Base-by-base conservation (phyloP, 164 flowering plant genomes). In the Akebia trifoliata region DNA sequence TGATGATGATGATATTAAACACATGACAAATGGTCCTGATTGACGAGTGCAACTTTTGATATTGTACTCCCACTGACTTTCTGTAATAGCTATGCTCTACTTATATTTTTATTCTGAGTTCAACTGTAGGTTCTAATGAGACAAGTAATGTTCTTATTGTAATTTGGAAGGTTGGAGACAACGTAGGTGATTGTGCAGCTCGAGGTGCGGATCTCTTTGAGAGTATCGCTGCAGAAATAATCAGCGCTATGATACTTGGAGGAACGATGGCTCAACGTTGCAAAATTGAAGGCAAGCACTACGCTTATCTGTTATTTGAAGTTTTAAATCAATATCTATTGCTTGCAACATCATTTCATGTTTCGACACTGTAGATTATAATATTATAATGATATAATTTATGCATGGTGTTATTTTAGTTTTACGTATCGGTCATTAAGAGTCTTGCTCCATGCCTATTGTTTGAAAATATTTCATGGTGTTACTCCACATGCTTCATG, bases 181-280 rank as follows among this genome's bases (percentile, higher is more conserved):
- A 91, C 77, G 98, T 91, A 37, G 96, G 96, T 66, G 96, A 88
- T 64, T 91, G 96, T 83, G 96, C 98, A 7, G 96, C 98, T 56
- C 76, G 98, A 62, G 98, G 98, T 69, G 98, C 98, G 37, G 98
- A 91, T 76, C 84, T 91, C 49, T 91, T 91, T 72, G 98, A 91
- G 76, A 91, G 98, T 71, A 91, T 91, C 57, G 96, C 98, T 12
- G 98, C 98, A 26, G 98, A 91, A 70, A 88, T 91, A 49, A 86
- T 88, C 47, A 91, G 98, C 76, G 98, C 98, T 34, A 91, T 91
- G 98, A 88, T 91, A 60, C 90, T 91, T 52, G 98, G 98, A 32
- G 98, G 90, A 60, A 75, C 98, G 65, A 91, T 91, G 98, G 98
- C 93, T 55, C 63, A 81, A 38, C 83, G 82, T n/a, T 91, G 98